Evolutionary conservation across 495 filamentous ascomycete genomes (phyloP).

Genomic region (Penicillium subrubescens): DNA sequence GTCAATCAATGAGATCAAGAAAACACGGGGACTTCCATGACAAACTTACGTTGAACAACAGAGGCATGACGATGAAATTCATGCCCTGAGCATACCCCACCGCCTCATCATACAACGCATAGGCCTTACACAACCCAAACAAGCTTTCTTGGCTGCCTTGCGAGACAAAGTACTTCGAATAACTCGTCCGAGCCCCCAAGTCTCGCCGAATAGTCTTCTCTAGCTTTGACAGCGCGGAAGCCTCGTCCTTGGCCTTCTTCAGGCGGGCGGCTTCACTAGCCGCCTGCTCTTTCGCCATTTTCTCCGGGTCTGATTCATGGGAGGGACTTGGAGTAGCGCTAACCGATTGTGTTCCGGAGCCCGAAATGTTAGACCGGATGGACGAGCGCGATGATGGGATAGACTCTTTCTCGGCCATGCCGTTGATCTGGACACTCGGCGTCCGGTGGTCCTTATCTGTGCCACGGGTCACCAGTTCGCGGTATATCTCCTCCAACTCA

Average conservation of each 20-base stretch:
- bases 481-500: slow-evolving; percentile 85
- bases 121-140: slow-evolving; percentile 95
- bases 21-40: background rate
- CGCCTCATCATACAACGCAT: slow-evolving; percentile 89
- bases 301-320: slow-evolving; percentile 65
- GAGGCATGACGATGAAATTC: slow-evolving; percentile 98
- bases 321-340: slow-evolving; percentile 61
- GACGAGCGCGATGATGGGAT: slow-evolving; percentile 76
- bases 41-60: slow-evolving; percentile 84
- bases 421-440: slow-evolving; percentile 44
- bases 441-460: slow-evolving; percentile 67
- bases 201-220: slow-evolving; percentile 92
- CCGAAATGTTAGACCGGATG: slow-evolving; percentile 77
- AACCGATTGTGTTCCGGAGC: slow-evolving; percentile 59
- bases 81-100: slow-evolving; percentile 99
- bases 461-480: slow-evolving; percentile 76
- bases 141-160: slow-evolving; percentile 91
- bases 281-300: slow-evolving; percentile 65
- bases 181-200: slow-evolving; percentile 90
- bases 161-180: slow-evolving; percentile 86
- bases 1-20: slow-evolving; percentile 5
- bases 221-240: slow-evolving; percentile 70
- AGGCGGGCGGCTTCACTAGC: slow-evolving; percentile 64
- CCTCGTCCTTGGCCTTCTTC: slow-evolving; percentile 76
- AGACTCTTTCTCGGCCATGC: slow-evolving; percentile 60